Evolutionary conservation across 225 moss, liverwort and hornwort genomes (phyloP), one percentile per base, ranked within the genome.

Genomic region (Straminergon stramineum): DNA sequence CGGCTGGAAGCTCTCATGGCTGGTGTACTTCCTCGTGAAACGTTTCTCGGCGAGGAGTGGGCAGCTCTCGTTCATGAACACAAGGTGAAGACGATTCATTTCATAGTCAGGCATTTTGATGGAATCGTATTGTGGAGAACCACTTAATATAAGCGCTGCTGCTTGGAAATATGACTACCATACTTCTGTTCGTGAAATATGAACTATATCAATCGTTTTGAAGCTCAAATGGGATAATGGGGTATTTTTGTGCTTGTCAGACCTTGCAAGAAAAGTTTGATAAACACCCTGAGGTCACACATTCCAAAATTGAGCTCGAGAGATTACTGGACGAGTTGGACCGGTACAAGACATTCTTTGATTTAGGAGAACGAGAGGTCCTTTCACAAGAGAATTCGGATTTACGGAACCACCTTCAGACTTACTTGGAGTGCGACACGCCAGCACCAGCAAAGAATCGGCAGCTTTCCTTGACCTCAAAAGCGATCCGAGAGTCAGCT

Each of bases 261-360:
- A 92, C 97, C 82, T 89, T 99, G 56, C 95, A 97, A 94, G 99
- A 96, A 21, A 99, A 99, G 89, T 97, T 96, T 23, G 96, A 99
- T 88, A 97, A 99, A 84, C 99, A 99, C 32, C 99, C 99, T 6
- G 99, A 99, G 90, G 97, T 99, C 58, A 99, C 99, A 26, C 97
- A 96, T 87, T 97, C 99, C 39, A 94, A 91, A 73, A 92, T 97
- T 67, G 97, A 99, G 82, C 96, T 97, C 35, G 97, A 97, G 89
- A 95, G 99, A 77, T 81, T 99, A 67, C 91, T 96, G 30, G 97
- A 99, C 69, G 99, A 99, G 90, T 87, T 99, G 84, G 93, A 95
- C 60, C 92, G 95, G 74, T 99, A 99, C 88, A 95, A 96, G 61
- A 96, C 95, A 55, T 99, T 93, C 89, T 97, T 92, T 80, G 97